phyloP scores from a whole-genome alignment of 2,329 filamentous ascomycete species.

The Pseudofabraea citricarpa region DNA sequence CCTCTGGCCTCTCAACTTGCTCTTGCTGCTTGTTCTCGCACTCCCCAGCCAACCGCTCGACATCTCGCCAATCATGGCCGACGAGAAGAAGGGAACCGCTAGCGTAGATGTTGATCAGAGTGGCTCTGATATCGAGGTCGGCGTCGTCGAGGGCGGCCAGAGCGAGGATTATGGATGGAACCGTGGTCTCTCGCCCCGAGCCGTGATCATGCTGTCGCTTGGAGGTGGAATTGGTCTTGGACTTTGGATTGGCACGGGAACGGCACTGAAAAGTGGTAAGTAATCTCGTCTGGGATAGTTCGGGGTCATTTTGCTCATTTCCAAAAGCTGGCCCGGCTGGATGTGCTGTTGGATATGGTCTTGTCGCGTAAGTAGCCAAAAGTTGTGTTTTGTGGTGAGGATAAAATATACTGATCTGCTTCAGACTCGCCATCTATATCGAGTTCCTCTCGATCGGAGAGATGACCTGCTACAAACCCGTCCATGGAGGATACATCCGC shows the following conservation, averaged over 20 bases:
- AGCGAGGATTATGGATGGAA: slow-evolving; percentile 21
- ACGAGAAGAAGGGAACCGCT: neutral
- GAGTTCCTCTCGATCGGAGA: slow-evolving; percentile 50
- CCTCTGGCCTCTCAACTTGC: no score
- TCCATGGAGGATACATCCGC: slow-evolving; percentile 57
- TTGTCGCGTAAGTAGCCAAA: slow-evolving; percentile 9
- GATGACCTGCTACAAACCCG: slow-evolving; percentile 54
- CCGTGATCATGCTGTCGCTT: slow-evolving; percentile 35
- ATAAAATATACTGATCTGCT: neutral
- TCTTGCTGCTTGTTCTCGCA: no score
- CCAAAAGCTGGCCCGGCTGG: slow-evolving; percentile 6
- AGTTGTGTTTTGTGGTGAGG: no score
- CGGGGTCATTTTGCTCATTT: neutral
- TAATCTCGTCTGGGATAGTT: neutral
- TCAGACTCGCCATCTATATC: slow-evolving; percentile 34
- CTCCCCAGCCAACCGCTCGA: no score
- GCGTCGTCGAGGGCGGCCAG: neutral
- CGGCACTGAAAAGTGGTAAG: slow-evolving; percentile 27
- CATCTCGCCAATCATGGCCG: neutral
- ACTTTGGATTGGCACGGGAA: slow-evolving; percentile 32
- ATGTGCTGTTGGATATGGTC: slow-evolving; percentile 5
- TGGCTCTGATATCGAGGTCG: neutral
- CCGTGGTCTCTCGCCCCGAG: slow-evolving; percentile 25
- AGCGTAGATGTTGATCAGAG: neutral
- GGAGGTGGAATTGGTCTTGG: slow-evolving; percentile 31